A percentile compares a stretch with the other conserved stretches of the same genome.
Evolutionary conservation across 371 early-diverging fungal genomes (phyloP).

Genomic region (Apophysomyces sp.): DNA sequence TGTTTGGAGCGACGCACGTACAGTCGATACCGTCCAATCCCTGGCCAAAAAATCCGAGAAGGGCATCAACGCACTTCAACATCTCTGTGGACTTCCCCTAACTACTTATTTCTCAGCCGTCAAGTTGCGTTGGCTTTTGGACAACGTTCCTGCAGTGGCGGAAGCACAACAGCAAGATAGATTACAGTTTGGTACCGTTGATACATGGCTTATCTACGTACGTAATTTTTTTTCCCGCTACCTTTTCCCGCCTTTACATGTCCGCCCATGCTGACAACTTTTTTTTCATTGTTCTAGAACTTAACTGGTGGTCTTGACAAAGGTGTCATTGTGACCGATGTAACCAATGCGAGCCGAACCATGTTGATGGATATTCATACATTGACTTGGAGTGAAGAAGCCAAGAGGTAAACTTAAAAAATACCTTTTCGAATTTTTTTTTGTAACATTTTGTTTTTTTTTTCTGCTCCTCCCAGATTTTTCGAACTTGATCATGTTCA

Average conservation of each 20-base stretch:
- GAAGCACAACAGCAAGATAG: slow-evolving; percentile 32
- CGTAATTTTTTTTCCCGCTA: neutral
- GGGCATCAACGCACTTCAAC: slow-evolving; percentile 45
- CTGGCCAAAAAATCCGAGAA: slow-evolving; percentile 50
- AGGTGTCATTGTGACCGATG: slow-evolving; percentile 85
- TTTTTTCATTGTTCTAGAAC: slow-evolving; percentile 63
- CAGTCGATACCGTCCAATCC: slow-evolving; percentile 68
- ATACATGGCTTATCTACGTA: slow-evolving; percentile 77
- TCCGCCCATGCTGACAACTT: neutral
- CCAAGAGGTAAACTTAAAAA: slow-evolving; percentile 68
- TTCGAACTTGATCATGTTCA: slow-evolving; percentile 27
- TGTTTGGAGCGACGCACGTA: slow-evolving; percentile 94
- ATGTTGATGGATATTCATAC: slow-evolving; percentile 91
- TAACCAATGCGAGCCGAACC: slow-evolving; percentile 94
- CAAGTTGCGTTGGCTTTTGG: slow-evolving; percentile 91
- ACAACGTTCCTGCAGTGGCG: slow-evolving; percentile 72
- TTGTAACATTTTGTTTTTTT: neutral
- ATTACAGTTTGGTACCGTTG: slow-evolving; percentile 85
- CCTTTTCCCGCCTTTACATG: slow-evolving; percentile 52
- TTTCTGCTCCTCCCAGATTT: slow-evolving; percentile 21
- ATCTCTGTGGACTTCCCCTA: slow-evolving; percentile 86
- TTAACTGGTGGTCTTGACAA: slow-evolving; percentile 75
- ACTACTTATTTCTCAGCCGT: slow-evolving; percentile 94
- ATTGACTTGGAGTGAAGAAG: slow-evolving; percentile 78
- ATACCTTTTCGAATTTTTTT: neutral